Evolutionary conservation across 2,329 filamentous ascomycete genomes (phyloP), one percentile per base, ranked within the genome.

Genomic region (Ophiobolus disseminans): DNA sequence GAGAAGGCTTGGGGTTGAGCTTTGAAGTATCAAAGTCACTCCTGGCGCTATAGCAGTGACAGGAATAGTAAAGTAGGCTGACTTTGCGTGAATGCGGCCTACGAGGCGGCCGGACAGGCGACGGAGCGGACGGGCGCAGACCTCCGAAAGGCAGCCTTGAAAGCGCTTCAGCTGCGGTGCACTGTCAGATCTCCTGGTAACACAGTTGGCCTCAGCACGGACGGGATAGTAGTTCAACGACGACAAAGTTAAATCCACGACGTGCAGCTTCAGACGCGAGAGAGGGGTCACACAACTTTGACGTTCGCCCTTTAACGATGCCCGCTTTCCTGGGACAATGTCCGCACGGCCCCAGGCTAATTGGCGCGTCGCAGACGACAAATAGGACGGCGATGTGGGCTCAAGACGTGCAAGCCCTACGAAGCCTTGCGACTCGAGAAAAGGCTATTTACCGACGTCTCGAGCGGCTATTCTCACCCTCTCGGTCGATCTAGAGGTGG

Each of bases 31-130:
- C 26, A 37, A 40, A 30, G 37, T 46, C n/a, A n/a, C n/a, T n/a
- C n/a, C 32, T 40, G 30, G 37, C 36, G 48, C 31, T 44, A 43
- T 36, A 25, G 32, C 48, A 39, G 40, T 20, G 45, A 44, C 42
- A 42, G 32, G 31, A 46, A 42, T 42, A 50, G 38, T 32, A 40
- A n/a, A 23, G 35, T 17, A 40, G 40, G 39, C 34, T 42, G 32
- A 32, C 39, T 31, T 19, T 37, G 45, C 32, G 45, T 31, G 32
- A 30, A 47, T 40, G 28, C 41, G 41, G 47, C 38, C 39, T 25
- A 22, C 37, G 30, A 40, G 21, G 36, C 44, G 43, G 42, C 34
- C 44, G 35, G 42, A 22, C 16, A 28, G 31, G 28, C 32, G 38
- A 26, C 32, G 32, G 41, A 44, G 41, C 40, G 22, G 32, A 36